Base-by-base conservation (phyloP, 1,139 yeast species). In the Pichia sp. region DNA sequence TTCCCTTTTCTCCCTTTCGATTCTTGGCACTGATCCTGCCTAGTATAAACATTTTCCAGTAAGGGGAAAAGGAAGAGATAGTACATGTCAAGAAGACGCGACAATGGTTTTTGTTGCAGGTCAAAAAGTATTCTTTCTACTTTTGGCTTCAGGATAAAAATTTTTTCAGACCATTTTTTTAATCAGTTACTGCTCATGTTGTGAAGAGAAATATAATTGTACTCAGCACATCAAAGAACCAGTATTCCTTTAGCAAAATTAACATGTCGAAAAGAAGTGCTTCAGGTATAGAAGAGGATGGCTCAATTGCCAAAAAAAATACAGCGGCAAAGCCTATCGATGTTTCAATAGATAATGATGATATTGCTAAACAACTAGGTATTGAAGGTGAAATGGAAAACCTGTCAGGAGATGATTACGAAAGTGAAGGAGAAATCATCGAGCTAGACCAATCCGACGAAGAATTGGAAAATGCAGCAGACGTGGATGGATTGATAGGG, bases 361-460 rank as follows among this genome's bases (percentile, higher is more conserved):
- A 82, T 55, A 76, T 75, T 46, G 90, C 85, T 32, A 83, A 88
- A 84, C 60, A 65, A 30, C 46, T 59, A 38, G 61, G 61, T 11
- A 62, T 66, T 53, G 70, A 67, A 58, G 97, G 96, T 40, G 96
- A 87, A 66, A 87, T 89, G 70, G 97, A 90, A 71, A 97, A 89
- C 70, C 92, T 95, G 40, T 90, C 89, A 64, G 96, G 96, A 53
- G 99, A 92, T 70, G 97, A 93, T 61, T 89, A 85, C 65, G 98
- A 90, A 68, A 85, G 95, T 71, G 98, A 93, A 64, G 97, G 89
- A 56, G 95, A 87, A 67, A 85, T 87, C 69, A 86, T 89, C 51
- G 90, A 87, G 69, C 72, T 87, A 38, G 93, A 86, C 41, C 89
- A 82, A 15, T 89, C 81, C 50, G 61, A 65, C 56, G 62, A 59